Evolutionary conservation across 1,139 yeast genomes (phyloP), one percentile per base, ranked within the genome.

Genomic region (Hyphopichia wangnamkhiaoensis): DNA sequence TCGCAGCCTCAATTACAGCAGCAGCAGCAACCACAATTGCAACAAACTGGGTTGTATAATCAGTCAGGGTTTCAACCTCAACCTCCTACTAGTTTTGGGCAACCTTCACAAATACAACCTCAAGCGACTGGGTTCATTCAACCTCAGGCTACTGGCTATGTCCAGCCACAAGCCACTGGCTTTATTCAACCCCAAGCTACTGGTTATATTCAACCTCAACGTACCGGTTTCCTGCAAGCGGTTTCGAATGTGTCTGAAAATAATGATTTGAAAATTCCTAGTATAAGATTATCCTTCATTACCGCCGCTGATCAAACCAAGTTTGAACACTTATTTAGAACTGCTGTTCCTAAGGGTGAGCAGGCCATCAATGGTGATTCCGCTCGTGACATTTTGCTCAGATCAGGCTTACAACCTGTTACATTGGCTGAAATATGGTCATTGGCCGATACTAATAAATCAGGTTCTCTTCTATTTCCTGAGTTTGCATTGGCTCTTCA

Each of bases 401-500:
- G 91, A 50, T 90, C 97, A 0, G 87, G 89, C 3, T 72, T 93
- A 42, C 68, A 79, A 28, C 89, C 96, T 1, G 78, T 80, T 26
- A 78, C 84, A 23, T 71, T 93, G 53, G 95, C 95, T 2, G 88
- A 84, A 49, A 84, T 93, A 43, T 93, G 98, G 98, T 80, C 86
- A 24, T 69, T 93, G 47, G 78, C 96, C 18, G 98, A 93, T 57
- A 84, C 95, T 2, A 86, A 84, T 52, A 84, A 82, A 53, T 82
- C 95, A 3, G 98, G 98, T 1, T 76, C 82, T 34, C 74, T 93
- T 43, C 65, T 93, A 47, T 93, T 91, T 55, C 98, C 98, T 0
- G 98, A 93, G 59, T 93, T 93, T 68, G 96, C 96, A 10, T 72
- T 91, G 52, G 95, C 96, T 14, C 81, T 93, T 73, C 95, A 89